Evolutionary conservation across 1,284 basidiomycete genomes (phyloP), one percentile per base, ranked within the genome.

Genomic region (Meripilus lineatus): DNA sequence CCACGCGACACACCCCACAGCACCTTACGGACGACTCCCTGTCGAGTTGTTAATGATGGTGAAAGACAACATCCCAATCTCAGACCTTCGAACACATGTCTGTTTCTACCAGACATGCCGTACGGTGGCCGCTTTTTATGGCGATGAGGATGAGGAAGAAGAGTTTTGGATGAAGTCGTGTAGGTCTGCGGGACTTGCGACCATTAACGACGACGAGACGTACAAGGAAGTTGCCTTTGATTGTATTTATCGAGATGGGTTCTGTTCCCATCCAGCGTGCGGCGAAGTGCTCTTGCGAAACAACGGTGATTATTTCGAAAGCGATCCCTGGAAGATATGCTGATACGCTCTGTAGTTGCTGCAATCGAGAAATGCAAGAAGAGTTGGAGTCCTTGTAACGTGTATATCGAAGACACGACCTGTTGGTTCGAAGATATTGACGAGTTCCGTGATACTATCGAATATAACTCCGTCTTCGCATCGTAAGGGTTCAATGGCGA

Each of bases 41-140:
- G 25, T 33, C 5, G 55, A 57, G 30, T 43, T 57, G 1, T 21
- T 55, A 4, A 22, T 53, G 11, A 34, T 50, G 13, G 42, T 55
- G 23, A 53, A 50, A 25, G 50, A 50, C 18, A 18, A 40, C 18
- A 45, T 53, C 15, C 44, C 44, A 1, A 20, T 39, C 2, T 38
- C 32, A 3, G 56, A 54, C 41, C 32, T 57, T 7, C 52, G 54
- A 23, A 55, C 48, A 1, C 56, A 57, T 35, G 54, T 53, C 37
- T 57, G 56, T 38, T 57, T 46, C 50, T 53, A 54, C 42, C 30
- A 53, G 42, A 47, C 44, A 5, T 52, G 42, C 37, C 39, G 48
- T n/a, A 47, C 42, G 7, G 32, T 38, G 1, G 50, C 50, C 18
- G 40, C 42, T 3, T 50, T 52, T 25, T 50, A 53, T 13, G 52